These are phyloP conservation scores for Globisporangium cystogenes DNA, from an alignment of 352 stramenopile genomes.

Conservation along the genomic window DNA sequence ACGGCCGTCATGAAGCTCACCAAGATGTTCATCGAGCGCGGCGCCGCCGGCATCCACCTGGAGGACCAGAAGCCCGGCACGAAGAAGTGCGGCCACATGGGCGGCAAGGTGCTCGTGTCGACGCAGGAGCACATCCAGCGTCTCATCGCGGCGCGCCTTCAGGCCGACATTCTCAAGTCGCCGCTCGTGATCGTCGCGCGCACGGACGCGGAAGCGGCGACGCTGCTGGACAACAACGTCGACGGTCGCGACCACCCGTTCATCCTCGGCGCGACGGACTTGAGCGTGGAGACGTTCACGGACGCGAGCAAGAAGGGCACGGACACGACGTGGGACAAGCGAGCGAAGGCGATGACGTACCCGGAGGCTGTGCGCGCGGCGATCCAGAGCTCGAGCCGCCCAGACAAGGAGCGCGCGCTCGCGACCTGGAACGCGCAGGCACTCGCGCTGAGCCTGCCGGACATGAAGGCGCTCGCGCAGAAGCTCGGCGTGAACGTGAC, in stretches of 20 bases:
- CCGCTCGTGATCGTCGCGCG: constrained; percentile 94
- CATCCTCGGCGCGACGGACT: constrained; percentile 93
- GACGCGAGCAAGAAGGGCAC: constrained; percentile 70
- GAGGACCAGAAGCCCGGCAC: constrained; percentile 98
- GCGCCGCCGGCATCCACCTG: constrained; percentile 97
- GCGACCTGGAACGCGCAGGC: constrained; percentile 81
- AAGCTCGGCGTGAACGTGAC: constrained; percentile 78
- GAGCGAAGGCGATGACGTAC: constrained; percentile 95
- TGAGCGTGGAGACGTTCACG: constrained; percentile 80
- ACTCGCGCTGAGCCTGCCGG: constrained; percentile 63
- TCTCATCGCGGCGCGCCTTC: constrained; percentile 93
- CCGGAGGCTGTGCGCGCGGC: constrained; percentile 89
- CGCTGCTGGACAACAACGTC: constrained; percentile 97
- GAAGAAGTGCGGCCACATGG: constrained; percentile 99
- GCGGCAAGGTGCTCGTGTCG: constrained; percentile 96
- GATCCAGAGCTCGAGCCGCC: constrained; percentile 53
- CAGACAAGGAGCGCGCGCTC: constrained; percentile 54
- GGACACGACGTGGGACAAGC: constrained; percentile 87
- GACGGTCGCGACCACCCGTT: constrained; percentile 97
- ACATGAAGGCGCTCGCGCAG: constrained; percentile 74
- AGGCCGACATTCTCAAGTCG: constrained; percentile 95
- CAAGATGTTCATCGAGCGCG: constrained; percentile 98
- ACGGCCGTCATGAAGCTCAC: constrained; percentile 98
- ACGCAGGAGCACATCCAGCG: constrained; percentile 97
- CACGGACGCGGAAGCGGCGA: constrained; percentile 97